These are phyloP conservation scores for Trametes punicea DNA, from an alignment of 768 basidiomycete genomes.

Conservation along the genomic window DNA sequence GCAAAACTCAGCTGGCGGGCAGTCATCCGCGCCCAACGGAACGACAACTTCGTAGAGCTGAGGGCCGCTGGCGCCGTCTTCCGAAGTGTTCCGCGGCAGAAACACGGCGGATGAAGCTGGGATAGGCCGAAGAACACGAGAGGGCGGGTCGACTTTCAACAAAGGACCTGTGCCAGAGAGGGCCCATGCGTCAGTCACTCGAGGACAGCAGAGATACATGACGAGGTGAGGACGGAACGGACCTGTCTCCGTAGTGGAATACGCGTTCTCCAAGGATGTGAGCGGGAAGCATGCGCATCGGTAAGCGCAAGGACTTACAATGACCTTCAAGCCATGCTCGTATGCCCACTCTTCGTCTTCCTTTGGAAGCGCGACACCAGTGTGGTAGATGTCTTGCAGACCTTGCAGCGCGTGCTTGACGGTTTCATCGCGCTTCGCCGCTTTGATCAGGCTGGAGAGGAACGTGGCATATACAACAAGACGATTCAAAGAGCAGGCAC, in stretches of 20 bases:
- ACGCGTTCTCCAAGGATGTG: not conserved
- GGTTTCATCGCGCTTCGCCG: not conserved
- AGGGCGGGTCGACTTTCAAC: not conserved
- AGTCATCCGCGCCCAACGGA: not conserved
- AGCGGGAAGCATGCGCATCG: not conserved
- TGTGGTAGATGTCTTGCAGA: not conserved
- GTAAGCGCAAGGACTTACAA: not conserved
- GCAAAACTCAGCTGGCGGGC: not conserved
- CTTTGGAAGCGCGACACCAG: not conserved
- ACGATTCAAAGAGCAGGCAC: not conserved
- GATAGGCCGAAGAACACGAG: not conserved
- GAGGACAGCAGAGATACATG: too few relatives aligned
- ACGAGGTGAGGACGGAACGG: too few relatives aligned
- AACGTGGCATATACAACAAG: not conserved
- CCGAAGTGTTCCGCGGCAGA: not conserved
- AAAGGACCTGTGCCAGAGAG: too few relatives aligned
- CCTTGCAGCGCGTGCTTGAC: not conserved
- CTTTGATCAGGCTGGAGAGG: not conserved
- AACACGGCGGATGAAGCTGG: not conserved
- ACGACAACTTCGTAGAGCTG: slow-evolving; percentile 4
- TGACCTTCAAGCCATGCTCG: not conserved
- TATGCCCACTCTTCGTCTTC: slow-evolving; percentile 1
- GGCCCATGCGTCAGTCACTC: too few relatives aligned
- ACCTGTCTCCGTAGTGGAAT: not conserved
- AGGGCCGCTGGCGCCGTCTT: not conserved